phyloP scores from a whole-genome alignment of 192 early-diverging fungal species.

The Dimargaris cristalligena region DNA sequence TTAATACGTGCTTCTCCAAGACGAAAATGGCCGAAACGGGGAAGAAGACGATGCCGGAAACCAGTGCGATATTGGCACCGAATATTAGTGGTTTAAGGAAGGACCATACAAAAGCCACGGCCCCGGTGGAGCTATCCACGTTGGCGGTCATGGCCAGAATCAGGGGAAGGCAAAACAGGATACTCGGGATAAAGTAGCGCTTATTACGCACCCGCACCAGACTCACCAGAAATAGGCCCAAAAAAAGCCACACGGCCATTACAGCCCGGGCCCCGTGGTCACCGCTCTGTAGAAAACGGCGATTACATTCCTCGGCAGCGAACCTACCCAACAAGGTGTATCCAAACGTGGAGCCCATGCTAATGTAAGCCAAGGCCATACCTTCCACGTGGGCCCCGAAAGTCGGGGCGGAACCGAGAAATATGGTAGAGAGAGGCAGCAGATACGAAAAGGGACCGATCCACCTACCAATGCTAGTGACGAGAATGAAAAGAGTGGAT shows the following conservation, averaged over 20 bases:
- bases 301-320: not conserved
- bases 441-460: not conserved
- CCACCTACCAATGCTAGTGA: not conserved
- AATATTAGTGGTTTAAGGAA: constrained; percentile 5
- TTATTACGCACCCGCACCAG: not conserved
- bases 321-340: constrained; percentile 1
- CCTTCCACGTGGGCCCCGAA: constrained; percentile 3
- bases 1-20: not conserved
- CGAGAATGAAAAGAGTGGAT: not conserved
- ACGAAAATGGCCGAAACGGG: not conserved
- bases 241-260: constrained; percentile 1
- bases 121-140: not conserved
- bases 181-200: constrained; percentile 1
- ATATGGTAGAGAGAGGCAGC: not conserved
- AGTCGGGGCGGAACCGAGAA: not conserved
- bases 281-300: not conserved
- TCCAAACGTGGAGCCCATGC: not conserved
- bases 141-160: not conserved
- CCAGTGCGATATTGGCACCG: not conserved
- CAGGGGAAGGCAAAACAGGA: constrained; percentile 6
- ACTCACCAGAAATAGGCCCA: not conserved
- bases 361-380: not conserved
- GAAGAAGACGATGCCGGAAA: not conserved
- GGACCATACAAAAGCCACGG: not conserved
- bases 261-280: constrained; percentile 6